These are phyloP conservation scores for Trichoderma cornu-damae DNA, from an alignment of 2,329 filamentous ascomycete genomes.

Conservation along the genomic window DNA sequence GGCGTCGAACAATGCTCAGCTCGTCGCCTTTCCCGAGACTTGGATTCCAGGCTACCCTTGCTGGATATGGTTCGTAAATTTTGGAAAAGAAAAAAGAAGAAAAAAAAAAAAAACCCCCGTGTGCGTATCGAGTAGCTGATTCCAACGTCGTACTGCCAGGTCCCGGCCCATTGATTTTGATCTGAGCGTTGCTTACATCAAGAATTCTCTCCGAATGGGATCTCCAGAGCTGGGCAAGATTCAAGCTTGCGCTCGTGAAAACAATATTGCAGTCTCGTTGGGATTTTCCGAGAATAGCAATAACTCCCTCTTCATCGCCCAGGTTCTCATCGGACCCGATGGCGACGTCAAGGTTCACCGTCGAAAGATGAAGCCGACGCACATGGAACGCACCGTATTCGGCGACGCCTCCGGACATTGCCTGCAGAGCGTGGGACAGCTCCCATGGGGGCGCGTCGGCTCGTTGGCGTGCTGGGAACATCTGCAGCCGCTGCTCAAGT, in stretches of 20 bases:
- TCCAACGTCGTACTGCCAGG: background rate
- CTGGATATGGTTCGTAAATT: conserved; percentile 4
- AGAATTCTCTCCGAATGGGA: conserved; percentile 7
- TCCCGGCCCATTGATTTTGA: background rate
- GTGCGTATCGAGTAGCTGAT: background rate
- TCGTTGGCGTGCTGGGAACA: conserved; percentile 1
- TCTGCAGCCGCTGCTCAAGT: conserved; percentile 9
- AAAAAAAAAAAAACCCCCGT: no score
- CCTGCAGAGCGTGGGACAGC: background rate
- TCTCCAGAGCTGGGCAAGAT: conserved; percentile 4
- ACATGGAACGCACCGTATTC: conserved; percentile 12
- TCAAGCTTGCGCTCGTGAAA: conserved; percentile 1
- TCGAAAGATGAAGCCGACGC: conserved; percentile 10
- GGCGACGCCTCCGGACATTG: background rate
- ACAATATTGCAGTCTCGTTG: background rate
- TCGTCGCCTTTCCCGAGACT: background rate
- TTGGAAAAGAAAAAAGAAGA: background rate
- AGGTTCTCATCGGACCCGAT: background rate
- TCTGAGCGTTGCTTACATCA: conserved; percentile 5
- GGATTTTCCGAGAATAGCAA: conserved; percentile 12
- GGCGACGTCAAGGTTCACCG: conserved; percentile 7
- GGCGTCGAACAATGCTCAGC: background rate
- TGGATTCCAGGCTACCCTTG: conserved; percentile 13
- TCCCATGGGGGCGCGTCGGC: conserved; percentile 6
- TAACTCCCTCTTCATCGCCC: background rate